Base-by-base conservation (phyloP, 2,329 filamentous ascomycete genomes). In the Penicillium glabrum region DNA sequence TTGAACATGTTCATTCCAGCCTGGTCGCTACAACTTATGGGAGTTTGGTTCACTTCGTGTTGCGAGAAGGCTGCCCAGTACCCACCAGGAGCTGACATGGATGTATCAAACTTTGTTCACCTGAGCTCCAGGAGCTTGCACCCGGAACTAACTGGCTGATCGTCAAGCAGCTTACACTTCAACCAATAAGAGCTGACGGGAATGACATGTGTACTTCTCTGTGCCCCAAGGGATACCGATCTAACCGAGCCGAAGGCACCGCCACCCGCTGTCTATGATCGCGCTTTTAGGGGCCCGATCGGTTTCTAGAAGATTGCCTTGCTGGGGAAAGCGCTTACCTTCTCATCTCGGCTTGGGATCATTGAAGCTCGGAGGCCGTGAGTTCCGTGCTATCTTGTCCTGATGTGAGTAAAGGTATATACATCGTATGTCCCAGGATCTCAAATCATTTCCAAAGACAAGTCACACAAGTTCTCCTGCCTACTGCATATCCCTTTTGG, bases 281-380 rank as follows among this genome's bases (percentile, higher is more conserved):
- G 39, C 31, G 35, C 21, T 24, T 43, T 23, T 16, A 43, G 47
- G 14, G 21, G 26, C 43, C 29, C 19, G 39, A 35, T 37, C 41
- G 14, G 41, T 27, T 58, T 60, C 56, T 51, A 53, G 55, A 58
- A 56, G 33, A 33, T 49, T 60, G 37, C 56, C 58, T 26, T 35
- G 21, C 29, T 53, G 14, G 52, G 41, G 29, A 27, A 43, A 43
- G 44, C 31, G 29, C 31, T 33, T 33, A 33, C 45, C 39, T n/a
- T 29, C 37, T n/a, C n/a, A 1, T 11, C 1, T 39, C 11, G 35
- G 7, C 16, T 39, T 39, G 16, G 6, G n/a, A 39, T 39, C n/a
- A 9, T 10, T n/a, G 35, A 39, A 39, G 16, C 35, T n/a, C n/a
- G 35, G 8, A 39, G 35, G 35, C 9, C n/a, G 10, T 33, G 10